Percentiles rank a stretch among this genome's conserved stretches.
Evolutionary conservation across 768 basidiomycete genomes (phyloP).

Genomic region (Rhodosporidiobolus odoratus): DNA sequence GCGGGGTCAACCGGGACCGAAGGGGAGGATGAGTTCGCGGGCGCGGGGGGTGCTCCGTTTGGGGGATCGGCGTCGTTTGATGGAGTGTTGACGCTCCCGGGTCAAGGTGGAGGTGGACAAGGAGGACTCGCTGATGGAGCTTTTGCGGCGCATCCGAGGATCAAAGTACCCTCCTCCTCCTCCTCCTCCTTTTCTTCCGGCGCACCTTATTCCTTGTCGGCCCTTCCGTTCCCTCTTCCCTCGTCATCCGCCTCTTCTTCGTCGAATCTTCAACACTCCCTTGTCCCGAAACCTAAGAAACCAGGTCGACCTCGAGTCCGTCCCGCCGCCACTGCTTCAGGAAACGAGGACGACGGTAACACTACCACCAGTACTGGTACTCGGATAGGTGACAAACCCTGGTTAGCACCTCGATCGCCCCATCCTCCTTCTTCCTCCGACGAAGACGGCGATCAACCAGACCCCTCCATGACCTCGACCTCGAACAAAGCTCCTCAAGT

Average conservation of each 20-base stretch:
- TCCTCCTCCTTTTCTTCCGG: background rate
- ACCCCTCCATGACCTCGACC: no score
- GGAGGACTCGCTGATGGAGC: no score
- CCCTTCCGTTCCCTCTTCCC: background rate
- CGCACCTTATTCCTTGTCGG: background rate
- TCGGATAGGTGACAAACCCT: conserved; percentile 24
- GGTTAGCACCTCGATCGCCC: conserved; percentile 48
- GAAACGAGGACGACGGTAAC: background rate
- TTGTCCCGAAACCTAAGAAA: background rate
- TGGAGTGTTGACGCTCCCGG: background rate
- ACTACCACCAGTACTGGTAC: background rate
- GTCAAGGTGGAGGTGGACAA: background rate
- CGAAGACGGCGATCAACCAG: background rate
- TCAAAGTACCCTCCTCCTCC: no score
- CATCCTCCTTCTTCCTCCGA: conserved; percentile 38
- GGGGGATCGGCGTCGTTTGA: background rate
- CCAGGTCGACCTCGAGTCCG: background rate
- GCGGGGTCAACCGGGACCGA: conserved; percentile 8
- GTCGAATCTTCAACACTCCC: background rate
- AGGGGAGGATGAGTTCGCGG: conserved; percentile 23
- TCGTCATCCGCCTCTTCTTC: background rate
- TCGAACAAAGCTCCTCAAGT: no score
- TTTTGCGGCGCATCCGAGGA: background rate
- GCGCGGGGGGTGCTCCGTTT: conserved; percentile 43
- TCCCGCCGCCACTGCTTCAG: background rate